Base-by-base conservation (phyloP, 1,284 basidiomycete genomes). In the Cutaneotrichosporon dermatis region DNA sequence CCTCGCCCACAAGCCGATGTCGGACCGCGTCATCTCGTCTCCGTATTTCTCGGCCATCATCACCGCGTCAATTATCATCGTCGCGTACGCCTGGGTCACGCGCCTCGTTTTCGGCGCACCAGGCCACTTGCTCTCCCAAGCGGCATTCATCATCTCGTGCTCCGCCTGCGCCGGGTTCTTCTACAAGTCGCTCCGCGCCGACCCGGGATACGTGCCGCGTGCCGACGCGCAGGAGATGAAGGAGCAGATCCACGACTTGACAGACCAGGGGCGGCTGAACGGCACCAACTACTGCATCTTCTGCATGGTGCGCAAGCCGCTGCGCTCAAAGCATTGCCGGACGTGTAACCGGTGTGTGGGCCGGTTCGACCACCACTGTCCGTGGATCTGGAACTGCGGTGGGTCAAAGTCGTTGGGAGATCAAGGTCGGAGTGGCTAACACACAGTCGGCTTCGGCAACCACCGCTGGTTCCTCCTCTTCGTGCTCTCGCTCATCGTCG, bases 381-480 rank as follows among this genome's bases (percentile, higher is more conserved):
- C 96, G 7, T 99, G 95, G 95, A 87, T 98, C n/a, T 96, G 92
- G 89, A 98, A 98, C 78, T 98, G 95, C 75, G 86, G 90, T 91
- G 73, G 45, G 88, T 80, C 13, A 7, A 6, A 35, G 10, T 10
- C 44, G 8, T 25, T 34, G n/a, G n/a, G n/a, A n/a, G n/a, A n/a
- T n/a, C n/a, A n/a, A n/a, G n/a, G n/a, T n/a, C n/a, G n/a, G n/a
- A n/a, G n/a, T n/a, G n/a, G n/a, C 25, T 6, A 13, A 4, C 37
- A 37, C 45, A 49, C 69, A 91, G 90, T 99, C 57, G 96, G 96
- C n/a, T 83, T 86, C 53, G 88, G 90, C 65, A 99, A 99, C 71
- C 95, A 99, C 70, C 88, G 94, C 11, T 89, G 94, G 72, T 99
- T 99, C 79, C 80, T 98, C 37, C 75, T 93, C 8, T 98, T 99